Conservation (phyloP, 352 stramenopile genomes). For the Pythium monospermum region DNA sequence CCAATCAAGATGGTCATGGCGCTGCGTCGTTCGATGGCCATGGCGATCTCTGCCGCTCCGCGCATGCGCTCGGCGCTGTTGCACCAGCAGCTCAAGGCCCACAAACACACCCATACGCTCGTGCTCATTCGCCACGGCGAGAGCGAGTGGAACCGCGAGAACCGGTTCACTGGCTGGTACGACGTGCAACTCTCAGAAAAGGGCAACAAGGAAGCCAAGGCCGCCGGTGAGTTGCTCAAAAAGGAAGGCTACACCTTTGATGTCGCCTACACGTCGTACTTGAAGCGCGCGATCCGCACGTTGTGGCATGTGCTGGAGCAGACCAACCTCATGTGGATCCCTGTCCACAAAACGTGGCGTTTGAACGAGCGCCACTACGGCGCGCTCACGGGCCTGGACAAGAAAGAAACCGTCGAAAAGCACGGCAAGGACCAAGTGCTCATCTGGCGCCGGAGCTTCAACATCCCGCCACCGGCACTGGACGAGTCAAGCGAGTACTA, state of each 20-base stretch:
- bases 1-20: slow-evolving; percentile 48
- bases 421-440: slow-evolving; percentile 91
- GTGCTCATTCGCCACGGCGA: slow-evolving; percentile 93
- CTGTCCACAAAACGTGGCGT: slow-evolving; percentile 92
- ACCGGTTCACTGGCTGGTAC: slow-evolving; percentile 94
- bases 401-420: slow-evolving; percentile 88
- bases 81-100: slow-evolving; percentile 35
- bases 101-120: slow-evolving; percentile 75
- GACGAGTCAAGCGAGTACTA: slow-evolving; percentile 90
- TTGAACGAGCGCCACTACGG: slow-evolving; percentile 92
- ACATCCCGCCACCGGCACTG: slow-evolving; percentile 94
- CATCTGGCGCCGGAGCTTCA: slow-evolving; percentile 97
- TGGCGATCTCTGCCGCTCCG: slow-evolving; percentile 20
- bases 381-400: slow-evolving; percentile 88
- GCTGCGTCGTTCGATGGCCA: slow-evolving; percentile 42
- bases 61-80: slow-evolving; percentile 27
- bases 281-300: slow-evolving; percentile 94
- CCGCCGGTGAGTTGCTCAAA: slow-evolving; percentile 85
- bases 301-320: slow-evolving; percentile 94
- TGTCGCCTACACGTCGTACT: slow-evolving; percentile 93
- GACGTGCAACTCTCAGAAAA: slow-evolving; percentile 90
- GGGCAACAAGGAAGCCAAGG: slow-evolving; percentile 88
- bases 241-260: slow-evolving; percentile 94
- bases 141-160: slow-evolving; percentile 94
- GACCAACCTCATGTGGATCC: slow-evolving; percentile 93